Base-by-base conservation (phyloP, 257 asterid species). In the Sherardia arvensis region DNA sequence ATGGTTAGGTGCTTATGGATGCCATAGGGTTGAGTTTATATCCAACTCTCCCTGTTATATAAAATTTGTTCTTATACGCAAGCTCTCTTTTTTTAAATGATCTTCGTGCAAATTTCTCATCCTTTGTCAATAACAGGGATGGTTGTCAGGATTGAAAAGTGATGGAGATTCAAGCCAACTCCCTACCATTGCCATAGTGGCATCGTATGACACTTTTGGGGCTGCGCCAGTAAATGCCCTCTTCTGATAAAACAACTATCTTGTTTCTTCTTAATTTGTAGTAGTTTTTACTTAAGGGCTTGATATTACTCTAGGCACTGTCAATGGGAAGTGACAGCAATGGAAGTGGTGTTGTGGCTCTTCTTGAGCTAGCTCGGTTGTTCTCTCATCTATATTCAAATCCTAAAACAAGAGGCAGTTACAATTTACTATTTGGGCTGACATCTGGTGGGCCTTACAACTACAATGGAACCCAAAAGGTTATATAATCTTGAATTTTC, bases 391-490 rank as follows among this genome's bases (percentile, higher is more conserved):
- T 91, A 69, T 91, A 88, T 79, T 88, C 95, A 64, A 88, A 76
- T 75, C 95, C 96, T 55, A 88, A 79, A 76, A 88, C 95, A 48
- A 83, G 95, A 82, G 98, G 98, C 69, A 86, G 84, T 69, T 86
- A 88, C 74, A 86, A 91, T 76, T 40, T 91, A 71, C 88, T 86
- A 75, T 91, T 91, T 76, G 96, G 83, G 15, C 76, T 91, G 68
- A 91, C 98, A 45, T 91, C 98, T 71, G 98, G 95, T 64, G 96
- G 98, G 61, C 98, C 98, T 64, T 91, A 86, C 73, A 88, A 91
- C 81, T 88, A 88, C 81, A 74, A 84, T 63, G 98, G 96, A 67
- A 88, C 98, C 43, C 79, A 85, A 15, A 86, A 88, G 96, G 98
- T 88, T 70, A 49, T 7, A 8, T 49, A 49, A 20, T 26, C 15